A percentile compares a stretch with the other conserved stretches of the same genome.
phyloP scores from a whole-genome alignment of 2,329 filamentous ascomycete genomes.

The Penicillium crustosum region DNA sequence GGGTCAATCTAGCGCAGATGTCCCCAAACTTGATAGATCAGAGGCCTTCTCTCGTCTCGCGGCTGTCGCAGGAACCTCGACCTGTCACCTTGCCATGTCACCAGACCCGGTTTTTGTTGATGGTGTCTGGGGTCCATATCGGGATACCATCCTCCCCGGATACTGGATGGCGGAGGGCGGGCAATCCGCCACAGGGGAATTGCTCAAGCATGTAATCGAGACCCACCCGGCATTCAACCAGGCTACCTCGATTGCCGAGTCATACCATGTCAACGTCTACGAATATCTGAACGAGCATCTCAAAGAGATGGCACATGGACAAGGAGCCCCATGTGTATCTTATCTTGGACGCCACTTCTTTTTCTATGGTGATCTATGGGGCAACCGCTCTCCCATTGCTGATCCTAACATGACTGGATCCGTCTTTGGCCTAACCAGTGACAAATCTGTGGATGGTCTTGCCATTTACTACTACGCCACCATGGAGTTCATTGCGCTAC shows the following conservation, averaged over 20 bases:
- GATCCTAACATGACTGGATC: conserved; percentile 88
- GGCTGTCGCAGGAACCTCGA: conserved; percentile 93
- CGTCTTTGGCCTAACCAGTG: conserved; percentile 78
- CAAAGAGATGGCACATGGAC: conserved; percentile 68
- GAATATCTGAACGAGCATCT: conserved; percentile 91
- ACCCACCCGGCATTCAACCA: conserved; percentile 89
- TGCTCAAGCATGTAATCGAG: conserved; percentile 90
- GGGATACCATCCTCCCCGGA: conserved; percentile 85
- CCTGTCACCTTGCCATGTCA: conserved; percentile 95
- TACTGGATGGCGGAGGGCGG: conserved; percentile 98
- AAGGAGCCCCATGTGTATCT: conserved; percentile 71
- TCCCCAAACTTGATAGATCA: conserved; percentile 77
- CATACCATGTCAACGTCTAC: conserved; percentile 85
- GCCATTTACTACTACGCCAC: conserved; percentile 89
- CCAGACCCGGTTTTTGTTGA: conserved; percentile 88
- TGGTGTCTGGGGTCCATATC: conserved; percentile 96
- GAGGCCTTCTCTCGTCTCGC: conserved; percentile 92
- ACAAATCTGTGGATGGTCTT: conserved; percentile 79
- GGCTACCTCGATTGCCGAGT: conserved; percentile 74
- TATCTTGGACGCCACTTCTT: conserved; percentile 93
- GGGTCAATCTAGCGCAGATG: conserved; percentile 65
- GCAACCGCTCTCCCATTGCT: conserved; percentile 87
- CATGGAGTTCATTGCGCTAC: conserved; percentile 95
- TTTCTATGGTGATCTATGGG: conserved; percentile 96
- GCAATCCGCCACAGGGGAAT: conserved; percentile 91